phyloP scores from a whole-genome alignment of 257 asterid species.

The Paulownia fortunei region DNA sequence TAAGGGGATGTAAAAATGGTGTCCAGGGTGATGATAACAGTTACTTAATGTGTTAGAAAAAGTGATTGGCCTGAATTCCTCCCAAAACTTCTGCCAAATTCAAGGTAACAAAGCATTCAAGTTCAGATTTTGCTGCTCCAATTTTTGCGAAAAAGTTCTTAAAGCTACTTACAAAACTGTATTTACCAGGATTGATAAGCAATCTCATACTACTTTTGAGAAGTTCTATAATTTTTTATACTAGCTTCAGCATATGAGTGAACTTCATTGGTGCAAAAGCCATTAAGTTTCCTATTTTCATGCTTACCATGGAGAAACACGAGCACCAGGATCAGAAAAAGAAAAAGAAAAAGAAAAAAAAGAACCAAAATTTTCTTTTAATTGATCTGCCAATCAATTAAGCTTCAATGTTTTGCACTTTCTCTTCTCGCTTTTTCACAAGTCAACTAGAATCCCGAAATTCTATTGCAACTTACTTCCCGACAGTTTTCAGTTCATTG shows the following conservation, averaged over 20 bases:
- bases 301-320: not conserved
- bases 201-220: not conserved
- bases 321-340: conserved; percentile 1
- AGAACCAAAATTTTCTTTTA: not conserved
- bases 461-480: not conserved
- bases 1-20: not conserved
- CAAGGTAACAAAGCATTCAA: not conserved
- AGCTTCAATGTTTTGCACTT: not conserved
- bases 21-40: not conserved
- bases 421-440: not conserved
- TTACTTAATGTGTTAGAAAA: not conserved
- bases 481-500: conserved; percentile 2
- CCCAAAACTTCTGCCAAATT: not conserved
- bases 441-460: not conserved
- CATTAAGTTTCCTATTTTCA: not conserved
- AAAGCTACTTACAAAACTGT: conserved; percentile 1
- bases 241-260: not conserved
- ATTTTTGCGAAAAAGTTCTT: not conserved
- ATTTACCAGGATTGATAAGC: not conserved
- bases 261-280: not conserved
- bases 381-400: not conserved
- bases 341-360: not conserved
- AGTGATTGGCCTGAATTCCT: not conserved
- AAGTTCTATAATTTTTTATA: not conserved
- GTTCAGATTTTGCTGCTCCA: not conserved